Percentiles rank a stretch among this genome's conserved stretches.
phyloP scores from a whole-genome alignment of 148 eudicot species.

The Pouteria glomerata region DNA sequence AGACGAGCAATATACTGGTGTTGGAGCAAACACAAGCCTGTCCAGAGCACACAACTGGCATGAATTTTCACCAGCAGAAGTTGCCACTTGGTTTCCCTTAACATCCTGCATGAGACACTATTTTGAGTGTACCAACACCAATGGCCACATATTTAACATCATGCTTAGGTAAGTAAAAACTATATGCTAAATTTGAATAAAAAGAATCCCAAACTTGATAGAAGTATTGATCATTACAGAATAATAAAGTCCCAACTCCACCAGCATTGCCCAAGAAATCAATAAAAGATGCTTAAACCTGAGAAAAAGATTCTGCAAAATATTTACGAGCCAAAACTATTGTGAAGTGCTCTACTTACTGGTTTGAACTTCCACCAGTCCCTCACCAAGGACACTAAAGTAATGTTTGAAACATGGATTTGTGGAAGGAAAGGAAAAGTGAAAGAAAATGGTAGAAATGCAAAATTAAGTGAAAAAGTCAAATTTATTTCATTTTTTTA shows the following conservation, averaged over 20 bases:
- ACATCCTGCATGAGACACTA: slow-evolving; percentile 21
- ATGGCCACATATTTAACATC: background rate
- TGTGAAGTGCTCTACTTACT: too few species aligned
- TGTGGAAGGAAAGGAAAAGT: too few species aligned
- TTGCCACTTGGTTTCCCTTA: slow-evolving; percentile 21
- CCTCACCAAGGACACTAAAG: too few species aligned
- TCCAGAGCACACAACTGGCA: slow-evolving; percentile 66
- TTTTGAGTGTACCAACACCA: too few species aligned
- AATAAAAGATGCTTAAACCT: background rate
- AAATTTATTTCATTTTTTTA: too few species aligned
- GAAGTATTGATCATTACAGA: background rate
- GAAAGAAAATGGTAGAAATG: too few species aligned
- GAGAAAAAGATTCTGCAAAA: too few species aligned
- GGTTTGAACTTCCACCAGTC: too few species aligned
- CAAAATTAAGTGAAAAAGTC: too few species aligned
- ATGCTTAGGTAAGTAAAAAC: background rate
- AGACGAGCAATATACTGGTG: slow-evolving; percentile 66
- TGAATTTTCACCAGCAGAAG: slow-evolving; percentile 32
- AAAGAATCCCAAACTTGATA: background rate
- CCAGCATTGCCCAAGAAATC: background rate
- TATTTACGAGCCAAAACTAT: too few species aligned
- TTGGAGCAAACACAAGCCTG: slow-evolving; percentile 48
- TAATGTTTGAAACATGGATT: too few species aligned
- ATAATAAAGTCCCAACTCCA: background rate
- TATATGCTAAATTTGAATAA: background rate